These are phyloP conservation scores for Hypoxylon sp. DNA, from an alignment of 2,329 filamentous ascomycete species.

Conservation along the genomic window DNA sequence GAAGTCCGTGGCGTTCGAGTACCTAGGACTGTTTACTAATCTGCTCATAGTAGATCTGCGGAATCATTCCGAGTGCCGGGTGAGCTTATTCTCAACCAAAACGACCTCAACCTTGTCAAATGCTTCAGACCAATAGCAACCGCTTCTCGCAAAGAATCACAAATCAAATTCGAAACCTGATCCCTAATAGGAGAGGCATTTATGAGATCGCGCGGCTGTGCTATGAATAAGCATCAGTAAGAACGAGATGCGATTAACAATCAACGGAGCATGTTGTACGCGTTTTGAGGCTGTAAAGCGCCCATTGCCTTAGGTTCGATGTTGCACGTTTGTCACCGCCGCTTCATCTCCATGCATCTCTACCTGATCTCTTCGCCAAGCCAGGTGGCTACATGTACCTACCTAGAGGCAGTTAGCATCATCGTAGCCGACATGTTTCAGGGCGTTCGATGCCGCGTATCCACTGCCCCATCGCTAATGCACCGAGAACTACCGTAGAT, in stretches of 20 bases:
- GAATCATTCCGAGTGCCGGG: slow-evolving; percentile 14
- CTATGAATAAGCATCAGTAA: slow-evolving; percentile 4
- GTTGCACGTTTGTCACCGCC: slow-evolving; percentile 6
- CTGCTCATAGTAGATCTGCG: not conserved
- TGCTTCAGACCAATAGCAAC: slow-evolving; percentile 6
- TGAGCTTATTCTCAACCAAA: slow-evolving; percentile 6
- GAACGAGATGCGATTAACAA: slow-evolving; percentile 3
- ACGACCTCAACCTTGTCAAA: not conserved
- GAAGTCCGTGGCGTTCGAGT: not conserved
- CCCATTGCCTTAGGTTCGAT: too few species aligned
- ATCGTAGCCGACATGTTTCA: slow-evolving; percentile 29
- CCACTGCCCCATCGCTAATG: slow-evolving; percentile 2
- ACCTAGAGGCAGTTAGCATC: not conserved
- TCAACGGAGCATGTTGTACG: not conserved
- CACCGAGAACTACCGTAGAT: not conserved
- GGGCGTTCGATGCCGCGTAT: slow-evolving; percentile 1
- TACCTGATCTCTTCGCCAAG: not conserved
- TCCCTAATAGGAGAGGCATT: slow-evolving; percentile 1
- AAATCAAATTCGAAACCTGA: not conserved
- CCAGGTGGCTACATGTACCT: not conserved
- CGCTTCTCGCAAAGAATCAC: not conserved
- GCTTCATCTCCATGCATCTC: slow-evolving; percentile 9
- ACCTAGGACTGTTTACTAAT: slow-evolving; percentile 9
- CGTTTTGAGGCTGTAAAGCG: not conserved
- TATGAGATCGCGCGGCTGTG: not conserved